These are phyloP conservation scores for Tilletia setariae DNA, from an alignment of 1,284 basidiomycete genomes.

Conservation along the genomic window DNA sequence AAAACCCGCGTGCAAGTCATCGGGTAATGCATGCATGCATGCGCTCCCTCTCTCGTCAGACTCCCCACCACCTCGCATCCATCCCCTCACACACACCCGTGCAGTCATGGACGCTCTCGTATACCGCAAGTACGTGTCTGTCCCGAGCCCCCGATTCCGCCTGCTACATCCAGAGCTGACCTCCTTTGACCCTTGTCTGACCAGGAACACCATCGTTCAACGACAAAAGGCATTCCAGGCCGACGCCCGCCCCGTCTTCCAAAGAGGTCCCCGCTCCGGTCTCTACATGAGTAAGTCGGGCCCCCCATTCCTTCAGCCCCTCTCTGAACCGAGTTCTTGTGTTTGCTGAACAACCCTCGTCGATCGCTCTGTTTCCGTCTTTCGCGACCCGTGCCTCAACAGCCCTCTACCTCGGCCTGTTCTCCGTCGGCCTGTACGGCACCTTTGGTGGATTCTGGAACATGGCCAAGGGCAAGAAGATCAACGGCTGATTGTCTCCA, in stretches of 20 bases:
- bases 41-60: too few relatives aligned
- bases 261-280: conserved; percentile 42
- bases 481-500: background rate
- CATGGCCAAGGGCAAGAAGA: conserved; percentile 31
- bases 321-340: too few relatives aligned
- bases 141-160: conserved; percentile 11
- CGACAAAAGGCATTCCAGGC: conserved; percentile 49
- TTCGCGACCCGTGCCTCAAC: background rate
- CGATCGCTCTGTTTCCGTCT: background rate
- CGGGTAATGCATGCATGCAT: too few relatives aligned
- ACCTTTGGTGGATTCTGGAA: conserved; percentile 45
- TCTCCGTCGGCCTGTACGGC: conserved; percentile 47
- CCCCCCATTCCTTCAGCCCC: too few relatives aligned
- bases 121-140: conserved; percentile 33
- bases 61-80: too few relatives aligned
- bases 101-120: conserved; percentile 40
- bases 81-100: background rate
- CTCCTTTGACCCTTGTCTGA: background rate
- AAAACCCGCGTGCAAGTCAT: too few relatives aligned
- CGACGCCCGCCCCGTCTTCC: conserved; percentile 45
- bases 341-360: too few relatives aligned
- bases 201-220: conserved; percentile 42
- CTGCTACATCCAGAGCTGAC: background rate
- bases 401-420: conserved; percentile 42
- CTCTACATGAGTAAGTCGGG: conserved; percentile 39